Percentiles rank a stretch among this genome's conserved stretches.
Conservation (phyloP, 345 rosid species). For the Hirschfeldia incana region DNA sequence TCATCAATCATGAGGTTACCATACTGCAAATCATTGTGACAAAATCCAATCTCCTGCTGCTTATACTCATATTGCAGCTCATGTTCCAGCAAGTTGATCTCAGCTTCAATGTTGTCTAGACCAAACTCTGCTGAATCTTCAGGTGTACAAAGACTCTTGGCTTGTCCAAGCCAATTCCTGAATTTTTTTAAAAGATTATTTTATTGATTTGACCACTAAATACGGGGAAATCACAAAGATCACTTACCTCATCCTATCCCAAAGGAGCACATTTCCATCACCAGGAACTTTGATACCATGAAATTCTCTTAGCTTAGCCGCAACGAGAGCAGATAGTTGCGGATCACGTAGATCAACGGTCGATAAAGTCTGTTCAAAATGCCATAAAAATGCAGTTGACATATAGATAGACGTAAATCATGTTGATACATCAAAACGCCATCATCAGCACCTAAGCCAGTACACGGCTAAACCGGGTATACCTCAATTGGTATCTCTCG, state of each 20-base stretch:
- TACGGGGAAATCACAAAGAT: not conserved
- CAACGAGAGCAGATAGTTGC: constrained; percentile 58
- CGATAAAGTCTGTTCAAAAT: constrained; percentile 64
- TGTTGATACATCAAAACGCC: not conserved
- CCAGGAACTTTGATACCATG: constrained; percentile 73
- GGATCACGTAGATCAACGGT: constrained; percentile 69
- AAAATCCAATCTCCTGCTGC: constrained; percentile 65
- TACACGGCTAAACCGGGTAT: constrained; percentile 7
- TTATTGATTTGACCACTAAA: not conserved
- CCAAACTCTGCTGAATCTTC: constrained; percentile 56
- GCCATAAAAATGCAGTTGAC: not conserved
- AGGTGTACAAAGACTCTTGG: constrained; percentile 57
- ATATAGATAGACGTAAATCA: not conserved
- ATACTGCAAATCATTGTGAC: constrained; percentile 92
- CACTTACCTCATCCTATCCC: constrained; percentile 68
- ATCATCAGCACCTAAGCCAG: not conserved
- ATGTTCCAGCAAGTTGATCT: constrained; percentile 55
- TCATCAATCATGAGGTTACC: constrained; percentile 95
- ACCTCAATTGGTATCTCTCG: not conserved
- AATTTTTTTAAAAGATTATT: not conserved
- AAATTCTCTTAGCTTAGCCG: constrained; percentile 78
- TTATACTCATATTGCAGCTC: constrained; percentile 38
- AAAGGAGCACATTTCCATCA: constrained; percentile 47
- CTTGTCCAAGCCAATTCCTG: constrained; percentile 64
- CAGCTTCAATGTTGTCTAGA: constrained; percentile 56